These are phyloP conservation scores for Paramyrothecium roridum DNA, from an alignment of 2,329 filamentous ascomycete genomes.

Conservation along the genomic window DNA sequence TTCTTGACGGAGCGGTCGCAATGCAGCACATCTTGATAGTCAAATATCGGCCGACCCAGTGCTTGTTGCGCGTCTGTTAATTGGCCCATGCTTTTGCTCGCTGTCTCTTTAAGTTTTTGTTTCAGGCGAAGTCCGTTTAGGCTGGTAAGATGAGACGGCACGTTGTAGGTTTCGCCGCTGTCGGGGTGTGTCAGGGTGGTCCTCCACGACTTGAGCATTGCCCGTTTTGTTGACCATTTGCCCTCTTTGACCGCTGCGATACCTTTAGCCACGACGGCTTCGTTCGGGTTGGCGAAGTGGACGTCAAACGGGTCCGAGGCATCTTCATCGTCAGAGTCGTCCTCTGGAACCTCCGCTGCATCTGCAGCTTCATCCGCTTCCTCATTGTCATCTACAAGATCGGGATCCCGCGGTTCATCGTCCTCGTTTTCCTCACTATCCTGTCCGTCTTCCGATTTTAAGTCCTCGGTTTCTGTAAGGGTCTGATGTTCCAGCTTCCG, in stretches of 20 bases:
- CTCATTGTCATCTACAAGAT: constrained; percentile 20
- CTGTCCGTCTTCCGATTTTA: constrained; percentile 27
- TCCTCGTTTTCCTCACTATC: constrained; percentile 33
- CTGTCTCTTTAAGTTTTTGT: constrained; percentile 59
- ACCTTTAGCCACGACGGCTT: constrained; percentile 53
- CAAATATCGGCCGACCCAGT: constrained; percentile 71
- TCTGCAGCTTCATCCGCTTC: constrained; percentile 15
- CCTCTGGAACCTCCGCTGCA: constrained; percentile 22
- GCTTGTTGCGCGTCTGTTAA: constrained; percentile 63
- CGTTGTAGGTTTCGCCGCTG: constrained; percentile 26
- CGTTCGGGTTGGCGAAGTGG: constrained; percentile 72
- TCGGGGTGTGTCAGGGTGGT: constrained; percentile 45
- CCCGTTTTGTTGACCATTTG: constrained; percentile 49
- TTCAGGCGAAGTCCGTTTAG: constrained; percentile 62
- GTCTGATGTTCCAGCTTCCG: constrained; percentile 48
- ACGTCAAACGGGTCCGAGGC: constrained; percentile 71
- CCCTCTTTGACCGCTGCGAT: constrained; percentile 47
- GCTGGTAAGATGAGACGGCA: constrained; percentile 28
- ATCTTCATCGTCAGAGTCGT: constrained; percentile 49
- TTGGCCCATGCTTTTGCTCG: constrained; percentile 48
- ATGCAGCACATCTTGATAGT: constrained; percentile 78
- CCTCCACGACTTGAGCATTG: constrained; percentile 42
- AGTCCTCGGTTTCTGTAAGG: background rate
- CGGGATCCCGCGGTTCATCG: constrained; percentile 38
- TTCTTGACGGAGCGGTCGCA: constrained; percentile 69